Conservation (phyloP, 192 early-diverging fungal species). For the Coemansia sp. region DNA sequence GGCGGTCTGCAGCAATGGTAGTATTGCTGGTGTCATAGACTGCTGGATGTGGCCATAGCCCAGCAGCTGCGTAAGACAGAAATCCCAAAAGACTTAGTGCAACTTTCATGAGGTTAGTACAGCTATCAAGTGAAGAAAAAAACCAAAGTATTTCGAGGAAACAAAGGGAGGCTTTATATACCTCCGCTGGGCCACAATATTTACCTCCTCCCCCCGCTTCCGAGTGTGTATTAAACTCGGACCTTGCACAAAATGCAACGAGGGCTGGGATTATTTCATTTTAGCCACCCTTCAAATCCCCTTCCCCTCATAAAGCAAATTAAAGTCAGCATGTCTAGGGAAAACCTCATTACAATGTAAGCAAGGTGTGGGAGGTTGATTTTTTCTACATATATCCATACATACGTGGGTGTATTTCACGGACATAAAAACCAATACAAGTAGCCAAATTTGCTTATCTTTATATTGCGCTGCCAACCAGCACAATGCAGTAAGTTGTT, state of each 20-base stretch:
- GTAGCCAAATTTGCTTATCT: too few relatives aligned
- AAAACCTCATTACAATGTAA: too few relatives aligned
- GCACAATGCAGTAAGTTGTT: too few relatives aligned
- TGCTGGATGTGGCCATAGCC: slow-evolving; percentile 48
- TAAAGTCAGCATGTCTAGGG: too few relatives aligned
- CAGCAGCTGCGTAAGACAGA: slow-evolving; percentile 23
- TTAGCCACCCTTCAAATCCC: too few relatives aligned
- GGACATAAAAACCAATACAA: background rate
- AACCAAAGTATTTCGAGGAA: background rate
- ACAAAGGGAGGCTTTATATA: too few relatives aligned
- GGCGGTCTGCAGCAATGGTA: slow-evolving; percentile 38
- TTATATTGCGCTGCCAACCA: background rate
- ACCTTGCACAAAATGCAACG: background rate
- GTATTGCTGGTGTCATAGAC: slow-evolving; percentile 25
- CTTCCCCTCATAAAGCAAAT: background rate
- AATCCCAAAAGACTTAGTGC: slow-evolving; percentile 20
- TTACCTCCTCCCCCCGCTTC: slow-evolving; percentile 1
- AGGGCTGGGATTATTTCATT: background rate
- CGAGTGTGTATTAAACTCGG: slow-evolving; percentile 1
- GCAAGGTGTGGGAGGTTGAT: too few relatives aligned
- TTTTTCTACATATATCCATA: too few relatives aligned
- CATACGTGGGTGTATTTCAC: background rate
- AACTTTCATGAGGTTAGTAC: slow-evolving; percentile 8
- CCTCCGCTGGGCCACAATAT: background rate
- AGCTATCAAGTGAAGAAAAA: background rate